Evolutionary conservation across 2,329 filamentous ascomycete genomes (phyloP), one percentile per base, ranked within the genome.

Genomic region (Exserohilum rostratum): DNA sequence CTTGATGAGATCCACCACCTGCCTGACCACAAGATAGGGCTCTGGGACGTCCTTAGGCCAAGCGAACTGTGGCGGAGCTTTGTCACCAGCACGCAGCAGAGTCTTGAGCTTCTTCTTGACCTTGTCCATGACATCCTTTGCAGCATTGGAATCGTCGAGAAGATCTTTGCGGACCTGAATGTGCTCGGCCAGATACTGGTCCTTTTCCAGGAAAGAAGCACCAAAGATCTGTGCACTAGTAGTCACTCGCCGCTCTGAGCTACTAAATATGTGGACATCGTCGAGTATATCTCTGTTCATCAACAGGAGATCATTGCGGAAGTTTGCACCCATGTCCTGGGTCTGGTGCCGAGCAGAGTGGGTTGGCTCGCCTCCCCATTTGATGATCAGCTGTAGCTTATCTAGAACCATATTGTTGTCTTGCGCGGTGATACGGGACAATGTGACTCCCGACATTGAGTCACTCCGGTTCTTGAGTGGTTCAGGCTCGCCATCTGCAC

Each of bases 31-130:
- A 64, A 96, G 87, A 22, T 92, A 96, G 2, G 95, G 95, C 72
- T 99, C 95, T 1, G 93, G 91, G 77, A 95, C 95, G 62, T 95
- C 93, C 62, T 86, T 85, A 2, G 95, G 95, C 95, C 95, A 99
- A n/a, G 95, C 91, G 72, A 99, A 99, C 69, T 99, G 92, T 15
- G 93, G 87, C 9, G 95, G 95, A 1, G 93, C 90, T 69, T 95
- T 90, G 58, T 92, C 91, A n/a, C 93, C 95, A 74, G 96, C 90
- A 27, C 95, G 87, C 53, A 99, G 78, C 17, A 99, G 82, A 1
- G 91, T 88, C 79, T 99, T 99, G 25, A 99, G 84, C 85, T 96
- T 97, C 85, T 99, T 99, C 83, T 99, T 99, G 51, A 99, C 95
- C 77, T 96, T 97, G 78, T 99, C 96, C 90, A 97, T 99, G 70